These are phyloP conservation scores for Pichia sp. DNA, from an alignment of 1,139 yeast species.

Conservation along the genomic window DNA sequence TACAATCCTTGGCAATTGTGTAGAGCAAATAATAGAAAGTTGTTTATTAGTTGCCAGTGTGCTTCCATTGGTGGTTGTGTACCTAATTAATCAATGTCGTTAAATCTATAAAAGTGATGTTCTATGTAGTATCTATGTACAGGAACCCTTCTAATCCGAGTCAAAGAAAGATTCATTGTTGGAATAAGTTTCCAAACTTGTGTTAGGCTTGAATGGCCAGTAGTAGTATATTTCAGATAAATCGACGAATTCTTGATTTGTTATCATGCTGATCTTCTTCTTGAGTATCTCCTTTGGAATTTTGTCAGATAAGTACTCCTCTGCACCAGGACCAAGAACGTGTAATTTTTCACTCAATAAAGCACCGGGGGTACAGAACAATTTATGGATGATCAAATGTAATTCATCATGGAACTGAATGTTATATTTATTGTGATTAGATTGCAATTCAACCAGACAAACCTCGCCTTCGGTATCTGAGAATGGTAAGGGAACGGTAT, in stretches of 20 bases:
- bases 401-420: conserved; percentile 43
- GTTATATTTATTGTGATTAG: conserved; percentile 34
- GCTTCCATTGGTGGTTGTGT: too few species aligned
- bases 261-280: conserved; percentile 47
- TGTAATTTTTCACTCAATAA: conserved; percentile 49
- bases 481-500: conserved; percentile 20
- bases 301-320: conserved; percentile 50
- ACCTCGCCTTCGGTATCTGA: conserved; percentile 24
- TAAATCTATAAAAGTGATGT: too few species aligned
- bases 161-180: conserved; percentile 29
- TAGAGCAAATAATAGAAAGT: too few species aligned
- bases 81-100: too few species aligned
- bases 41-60: too few species aligned
- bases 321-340: conserved; percentile 81
- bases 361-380: conserved; percentile 54
- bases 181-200: conserved; percentile 38
- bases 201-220: conserved; percentile 90
- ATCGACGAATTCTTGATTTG: conserved; percentile 50
- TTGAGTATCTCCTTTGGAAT: conserved; percentile 41
- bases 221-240: conserved; percentile 52
- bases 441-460: conserved; percentile 57
- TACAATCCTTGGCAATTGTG: too few species aligned
- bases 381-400: conserved; percentile 65
- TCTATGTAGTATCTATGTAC: too few species aligned
- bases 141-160: too few species aligned